Base-by-base conservation (phyloP, 495 filamentous ascomycete species). In the Recurvomyces mirabilis region DNA sequence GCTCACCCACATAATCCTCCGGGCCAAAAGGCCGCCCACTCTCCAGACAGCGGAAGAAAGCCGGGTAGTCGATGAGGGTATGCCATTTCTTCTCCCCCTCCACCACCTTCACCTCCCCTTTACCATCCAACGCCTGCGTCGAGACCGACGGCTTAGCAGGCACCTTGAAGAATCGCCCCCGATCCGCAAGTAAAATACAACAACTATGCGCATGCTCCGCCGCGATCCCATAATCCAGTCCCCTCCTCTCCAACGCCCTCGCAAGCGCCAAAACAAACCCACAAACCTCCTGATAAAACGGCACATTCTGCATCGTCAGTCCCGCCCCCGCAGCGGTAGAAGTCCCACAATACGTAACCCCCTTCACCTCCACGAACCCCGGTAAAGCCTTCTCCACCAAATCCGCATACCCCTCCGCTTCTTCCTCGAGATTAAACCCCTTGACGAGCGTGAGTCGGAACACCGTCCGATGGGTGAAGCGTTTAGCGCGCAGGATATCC, bases 361-460 rank as follows among this genome's bases (percentile, higher is more conserved):
- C 89, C 65, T 96, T 96, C 56, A 94, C 74, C 64, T 96, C 89
- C 17, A 94, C 77, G 54, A 96, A 93, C 59, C 82, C 84, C 0
- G 88, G 89, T 32, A 94, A 65, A 1, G 81, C 89, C 46, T 74
- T 71, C 56, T 85, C 81, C 18, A 95, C 82, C 10, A 96, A 74
- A 57, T 87, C 77, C 0, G 89, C 89, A 60, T 96, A 96, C 2
- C 91, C 89, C 46, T 79, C 71, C 1, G 80, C 85, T 62, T 94
- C 89, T 44, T 93, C 86, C 13, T 93, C 89, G 52, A 96, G 74
- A 57, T 96, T 96, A 70, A 96, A 96, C 1, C 84, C 81, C 66
- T 95, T 94, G 54, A 96, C 89, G 4, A 96, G 77, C 1, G 89
- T 96, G 5, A 96, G 72, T 5, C 89, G 82, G 72, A 94, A 96